These are phyloP conservation scores for Rhexocercosporidium sp. DNA, from an alignment of 2,329 filamentous ascomycete species.

Conservation along the genomic window DNA sequence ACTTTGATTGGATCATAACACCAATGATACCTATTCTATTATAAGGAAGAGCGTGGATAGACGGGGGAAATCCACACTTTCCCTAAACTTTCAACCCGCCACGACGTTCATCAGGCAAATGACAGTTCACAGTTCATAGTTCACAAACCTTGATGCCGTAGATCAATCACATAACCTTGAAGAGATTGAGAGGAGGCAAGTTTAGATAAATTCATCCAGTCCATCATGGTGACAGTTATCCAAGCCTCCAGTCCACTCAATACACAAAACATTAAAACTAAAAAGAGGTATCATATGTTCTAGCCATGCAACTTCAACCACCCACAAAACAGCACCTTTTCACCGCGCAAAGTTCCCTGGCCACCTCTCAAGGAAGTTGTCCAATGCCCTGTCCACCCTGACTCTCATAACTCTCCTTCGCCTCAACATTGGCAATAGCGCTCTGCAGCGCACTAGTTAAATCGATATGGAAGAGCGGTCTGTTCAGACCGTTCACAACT, in stretches of 20 bases:
- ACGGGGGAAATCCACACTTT: too few species aligned
- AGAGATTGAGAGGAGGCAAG: not conserved
- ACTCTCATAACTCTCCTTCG: slow-evolving; percentile 47
- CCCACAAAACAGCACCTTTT: not conserved
- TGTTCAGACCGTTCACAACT: slow-evolving; percentile 82
- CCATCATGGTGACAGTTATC: not conserved
- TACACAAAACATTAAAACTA: slow-evolving; percentile 7
- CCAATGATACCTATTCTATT: too few species aligned
- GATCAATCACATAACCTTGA: not conserved
- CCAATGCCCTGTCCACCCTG: slow-evolving; percentile 36
- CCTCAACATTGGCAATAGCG: slow-evolving; percentile 79
- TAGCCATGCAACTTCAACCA: not conserved
- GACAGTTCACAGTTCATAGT: not conserved
- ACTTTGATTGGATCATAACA: too few species aligned
- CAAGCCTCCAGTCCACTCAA: not conserved
- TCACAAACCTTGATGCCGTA: too few species aligned
- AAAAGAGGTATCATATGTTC: slow-evolving; percentile 26
- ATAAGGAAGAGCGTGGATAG: too few species aligned
- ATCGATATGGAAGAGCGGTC: slow-evolving; percentile 93
- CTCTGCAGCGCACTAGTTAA: slow-evolving; percentile 87
- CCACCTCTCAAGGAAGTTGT: slow-evolving; percentile 24
- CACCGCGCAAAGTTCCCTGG: not conserved
- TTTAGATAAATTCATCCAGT: not conserved
- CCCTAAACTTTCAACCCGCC: too few species aligned
- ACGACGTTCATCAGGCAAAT: too few species aligned